phyloP scores from a whole-genome alignment of 306 rosid genomes.

The Fragaria vesca region DNA sequence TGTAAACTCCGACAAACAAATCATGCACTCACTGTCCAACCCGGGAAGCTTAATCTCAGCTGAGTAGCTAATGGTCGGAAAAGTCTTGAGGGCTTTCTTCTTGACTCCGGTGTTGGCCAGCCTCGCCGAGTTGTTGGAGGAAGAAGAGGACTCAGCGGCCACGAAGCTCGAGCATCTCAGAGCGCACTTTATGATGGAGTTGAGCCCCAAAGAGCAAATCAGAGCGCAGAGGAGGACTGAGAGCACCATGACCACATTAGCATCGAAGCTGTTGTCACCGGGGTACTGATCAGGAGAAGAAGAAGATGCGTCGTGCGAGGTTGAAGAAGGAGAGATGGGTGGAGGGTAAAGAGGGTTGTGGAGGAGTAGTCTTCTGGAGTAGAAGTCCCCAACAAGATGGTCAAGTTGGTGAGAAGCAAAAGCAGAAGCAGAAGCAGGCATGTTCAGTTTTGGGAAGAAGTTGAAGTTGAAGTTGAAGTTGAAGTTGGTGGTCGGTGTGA shows the following conservation, averaged over 20 bases:
- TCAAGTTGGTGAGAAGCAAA: conserved; percentile 32
- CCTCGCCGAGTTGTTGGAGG: not conserved
- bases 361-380: conserved; percentile 69
- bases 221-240: conserved; percentile 85
- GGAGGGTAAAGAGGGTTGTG: conserved; percentile 38
- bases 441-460: conserved; percentile 20
- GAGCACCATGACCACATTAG: conserved; percentile 92
- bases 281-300: conserved; percentile 29
- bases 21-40: conserved; percentile 67
- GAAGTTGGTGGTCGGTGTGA: not conserved
- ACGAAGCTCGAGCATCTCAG: conserved; percentile 61
- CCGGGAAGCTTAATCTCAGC: conserved; percentile 47
- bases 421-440: conserved; percentile 45
- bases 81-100: conserved; percentile 73
- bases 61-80: conserved; percentile 55
- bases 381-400: conserved; percentile 33
- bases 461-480: conserved; percentile 14
- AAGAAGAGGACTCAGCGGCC: conserved; percentile 18
- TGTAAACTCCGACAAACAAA: conserved; percentile 68
- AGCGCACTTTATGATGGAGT: conserved; percentile 80
- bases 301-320: conserved; percentile 9
- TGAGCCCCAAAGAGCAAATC: conserved; percentile 75
- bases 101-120: conserved; percentile 57
- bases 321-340: conserved; percentile 37
- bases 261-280: conserved; percentile 60